phyloP scores from a whole-genome alignment of 495 filamentous ascomycete genomes.

The Aspergillus sclerotioniger region DNA sequence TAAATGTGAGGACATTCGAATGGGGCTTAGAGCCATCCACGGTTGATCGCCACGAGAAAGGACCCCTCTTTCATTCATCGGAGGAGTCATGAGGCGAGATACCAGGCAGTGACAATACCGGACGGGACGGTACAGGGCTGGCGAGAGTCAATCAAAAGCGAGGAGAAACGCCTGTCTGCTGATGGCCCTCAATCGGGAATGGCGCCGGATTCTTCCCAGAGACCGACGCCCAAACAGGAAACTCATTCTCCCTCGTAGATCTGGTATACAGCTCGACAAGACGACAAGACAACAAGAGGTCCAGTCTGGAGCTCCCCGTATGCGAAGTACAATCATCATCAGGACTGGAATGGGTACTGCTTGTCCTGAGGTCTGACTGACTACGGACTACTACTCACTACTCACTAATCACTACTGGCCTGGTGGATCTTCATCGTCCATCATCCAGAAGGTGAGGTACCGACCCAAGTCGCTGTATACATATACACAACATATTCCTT shows the following conservation, averaged over 20 bases:
- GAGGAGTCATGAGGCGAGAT: background rate
- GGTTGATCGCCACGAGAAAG: background rate
- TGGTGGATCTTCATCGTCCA: background rate
- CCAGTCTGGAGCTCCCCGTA: background rate
- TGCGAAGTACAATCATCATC: background rate
- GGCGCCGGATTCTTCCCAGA: constrained; percentile 12
- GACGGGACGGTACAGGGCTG: constrained; percentile 1
- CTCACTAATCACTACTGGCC: background rate
- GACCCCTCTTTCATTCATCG: background rate
- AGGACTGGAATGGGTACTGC: no score
- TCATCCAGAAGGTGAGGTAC: background rate
- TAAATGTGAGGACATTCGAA: background rate
- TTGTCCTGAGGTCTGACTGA: background rate
- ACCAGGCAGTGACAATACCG: constrained; percentile 13
- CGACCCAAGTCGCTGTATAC: background rate
- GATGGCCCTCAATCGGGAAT: constrained; percentile 22
- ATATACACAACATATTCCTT: background rate
- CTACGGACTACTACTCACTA: no score
- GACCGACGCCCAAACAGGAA: constrained; percentile 7
- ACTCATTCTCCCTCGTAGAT: background rate
- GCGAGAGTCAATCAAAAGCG: constrained; percentile 12
- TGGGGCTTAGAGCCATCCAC: background rate
- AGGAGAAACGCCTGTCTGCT: constrained; percentile 21
- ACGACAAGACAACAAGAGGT: background rate
- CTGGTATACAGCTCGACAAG: background rate